Evolutionary conservation across 805 yeast genomes (phyloP).

Genomic region (Saturnispora sekii): DNA sequence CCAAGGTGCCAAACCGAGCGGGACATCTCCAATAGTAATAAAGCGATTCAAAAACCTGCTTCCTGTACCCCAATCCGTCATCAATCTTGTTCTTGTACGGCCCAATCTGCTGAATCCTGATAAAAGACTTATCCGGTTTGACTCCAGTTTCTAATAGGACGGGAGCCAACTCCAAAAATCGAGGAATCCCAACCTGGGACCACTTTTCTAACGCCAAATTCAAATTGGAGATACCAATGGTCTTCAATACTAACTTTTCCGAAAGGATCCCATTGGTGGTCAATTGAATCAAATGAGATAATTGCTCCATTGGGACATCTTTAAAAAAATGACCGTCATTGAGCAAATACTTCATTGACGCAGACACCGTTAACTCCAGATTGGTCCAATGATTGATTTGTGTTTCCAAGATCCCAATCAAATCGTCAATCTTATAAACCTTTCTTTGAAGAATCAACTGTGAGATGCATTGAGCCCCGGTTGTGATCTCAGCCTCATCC

Average conservation of each 20-base stretch:
- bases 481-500: slow-evolving; percentile 15
- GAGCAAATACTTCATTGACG: slow-evolving; percentile 23
- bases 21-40: slow-evolving; percentile 39
- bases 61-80: slow-evolving; percentile 64
- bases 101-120: slow-evolving; percentile 68
- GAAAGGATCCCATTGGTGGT: slow-evolving; percentile 22
- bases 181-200: slow-evolving; percentile 37
- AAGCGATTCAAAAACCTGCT: slow-evolving; percentile 59
- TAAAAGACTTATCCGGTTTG: slow-evolving; percentile 42
- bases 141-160: slow-evolving; percentile 43
- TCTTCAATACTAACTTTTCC: slow-evolving; percentile 43
- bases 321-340: slow-evolving; percentile 12
- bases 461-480: slow-evolving; percentile 21
- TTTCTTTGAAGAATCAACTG: slow-evolving; percentile 15
- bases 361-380: slow-evolving; percentile 20
- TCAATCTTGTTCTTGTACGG: slow-evolving; percentile 80
- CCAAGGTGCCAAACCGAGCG: slow-evolving; percentile 12
- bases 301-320: slow-evolving; percentile 14
- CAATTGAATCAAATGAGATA: slow-evolving; percentile 17
- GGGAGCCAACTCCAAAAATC: slow-evolving; percentile 39
- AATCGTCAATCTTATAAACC: slow-evolving; percentile 9
- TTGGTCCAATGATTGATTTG: not conserved
- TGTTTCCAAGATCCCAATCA: slow-evolving; percentile 11
- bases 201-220: slow-evolving; percentile 51
- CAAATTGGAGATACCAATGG: slow-evolving; percentile 49